A percentile compares a stretch with the other conserved stretches of the same genome.
Evolutionary conservation across 805 yeast genomes (phyloP).

Genomic region (Zygosaccharomyces lentus): DNA sequence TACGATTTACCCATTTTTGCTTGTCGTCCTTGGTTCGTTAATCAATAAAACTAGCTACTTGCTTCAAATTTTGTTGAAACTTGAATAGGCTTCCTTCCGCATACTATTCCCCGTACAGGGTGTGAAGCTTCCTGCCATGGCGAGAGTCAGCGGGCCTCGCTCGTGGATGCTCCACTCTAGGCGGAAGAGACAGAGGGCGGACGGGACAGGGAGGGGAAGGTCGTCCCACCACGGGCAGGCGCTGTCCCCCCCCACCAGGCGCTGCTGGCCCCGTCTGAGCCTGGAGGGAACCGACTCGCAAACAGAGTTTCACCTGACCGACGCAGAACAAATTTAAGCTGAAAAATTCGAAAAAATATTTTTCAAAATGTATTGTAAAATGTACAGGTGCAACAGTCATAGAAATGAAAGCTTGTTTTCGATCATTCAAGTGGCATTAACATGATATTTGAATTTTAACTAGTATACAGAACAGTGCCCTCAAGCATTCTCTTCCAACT

Average conservation of each 20-base stretch:
- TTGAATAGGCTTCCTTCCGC: not conserved
- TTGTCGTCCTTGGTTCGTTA: constrained; percentile 29
- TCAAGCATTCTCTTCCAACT: too few relatives aligned
- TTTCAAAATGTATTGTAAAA: not conserved
- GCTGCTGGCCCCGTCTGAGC: not conserved
- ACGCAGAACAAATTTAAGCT: constrained; percentile 1
- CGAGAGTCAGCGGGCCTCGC: constrained; percentile 1
- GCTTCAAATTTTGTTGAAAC: constrained; percentile 1
- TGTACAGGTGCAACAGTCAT: constrained; percentile 6
- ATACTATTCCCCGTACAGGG: not conserved
- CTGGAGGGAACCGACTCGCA: too few relatives aligned
- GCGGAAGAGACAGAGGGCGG: not conserved
- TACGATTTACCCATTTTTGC: constrained; percentile 42
- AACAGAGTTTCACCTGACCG: not conserved
- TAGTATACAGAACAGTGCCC: not conserved
- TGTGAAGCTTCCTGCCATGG: not conserved
- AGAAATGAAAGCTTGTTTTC: not conserved
- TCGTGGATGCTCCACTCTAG: not conserved
- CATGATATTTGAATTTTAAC: not conserved
- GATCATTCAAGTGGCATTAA: not conserved
- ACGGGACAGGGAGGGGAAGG: too few relatives aligned
- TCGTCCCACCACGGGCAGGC: not conserved
- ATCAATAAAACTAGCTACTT: not conserved
- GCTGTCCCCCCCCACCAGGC: not conserved
- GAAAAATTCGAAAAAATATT: not conserved